Evolutionary conservation across 495 filamentous ascomycete genomes (phyloP).

Genomic region (Parmelia sp.): DNA sequence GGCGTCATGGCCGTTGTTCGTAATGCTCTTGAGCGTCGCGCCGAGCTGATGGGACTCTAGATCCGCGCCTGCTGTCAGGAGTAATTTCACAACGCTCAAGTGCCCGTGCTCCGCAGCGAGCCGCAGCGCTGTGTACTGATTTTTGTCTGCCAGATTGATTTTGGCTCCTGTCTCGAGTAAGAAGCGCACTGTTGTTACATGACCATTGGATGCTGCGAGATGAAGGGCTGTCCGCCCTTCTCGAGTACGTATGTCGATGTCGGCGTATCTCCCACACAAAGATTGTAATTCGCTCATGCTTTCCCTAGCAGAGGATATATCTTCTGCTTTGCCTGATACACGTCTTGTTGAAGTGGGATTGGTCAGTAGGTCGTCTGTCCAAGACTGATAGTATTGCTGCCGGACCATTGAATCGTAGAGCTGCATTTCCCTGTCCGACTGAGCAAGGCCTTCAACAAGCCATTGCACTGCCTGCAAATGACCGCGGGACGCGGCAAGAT

Average conservation of each 20-base stretch:
- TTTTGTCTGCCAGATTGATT: not conserved
- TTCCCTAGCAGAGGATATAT: not conserved
- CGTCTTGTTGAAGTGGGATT: not conserved
- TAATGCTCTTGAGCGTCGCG: not conserved
- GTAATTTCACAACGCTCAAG: not conserved
- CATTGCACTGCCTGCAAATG: constrained; percentile 2
- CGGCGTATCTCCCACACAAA: not conserved
- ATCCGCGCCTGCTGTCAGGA: not conserved
- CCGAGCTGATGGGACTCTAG: not conserved
- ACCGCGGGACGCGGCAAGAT: constrained; percentile 2
- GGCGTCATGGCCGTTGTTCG: not conserved
- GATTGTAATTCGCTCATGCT: not conserved
- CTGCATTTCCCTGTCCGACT: constrained; percentile 1
- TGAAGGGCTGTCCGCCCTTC: constrained; percentile 3
- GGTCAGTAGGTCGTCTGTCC: not conserved
- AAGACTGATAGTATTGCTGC: constrained; percentile 1
- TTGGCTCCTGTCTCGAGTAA: not conserved
- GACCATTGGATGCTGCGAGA: not conserved
- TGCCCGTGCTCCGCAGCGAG: constrained; percentile 9
- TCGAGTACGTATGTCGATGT: constrained; percentile 1
- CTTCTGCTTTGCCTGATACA: not conserved
- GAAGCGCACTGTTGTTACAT: not conserved
- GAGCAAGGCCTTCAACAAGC: not conserved
- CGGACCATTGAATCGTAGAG: constrained; percentile 2
- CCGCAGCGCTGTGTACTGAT: not conserved